Base-by-base conservation (phyloP, 2,329 filamentous ascomycete genomes). In the Endoconidiophora laricicola region DNA sequence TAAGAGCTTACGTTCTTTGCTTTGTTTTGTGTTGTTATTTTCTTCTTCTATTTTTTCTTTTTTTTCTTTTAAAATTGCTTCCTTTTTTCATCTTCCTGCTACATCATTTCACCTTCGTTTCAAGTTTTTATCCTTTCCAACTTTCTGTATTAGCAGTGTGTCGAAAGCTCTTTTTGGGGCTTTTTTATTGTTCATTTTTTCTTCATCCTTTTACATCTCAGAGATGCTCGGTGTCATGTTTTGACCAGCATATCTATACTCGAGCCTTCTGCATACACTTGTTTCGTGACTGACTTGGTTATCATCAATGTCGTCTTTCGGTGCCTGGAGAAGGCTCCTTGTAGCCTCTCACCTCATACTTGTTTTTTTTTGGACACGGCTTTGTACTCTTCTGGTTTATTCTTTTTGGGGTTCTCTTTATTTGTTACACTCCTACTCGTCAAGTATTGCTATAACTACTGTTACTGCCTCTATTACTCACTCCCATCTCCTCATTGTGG, bases 21-120 rank as follows among this genome's bases (percentile, higher is more conserved):
- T 51, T 40, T 52, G 36, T 18, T 41, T 10, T 42, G 16, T 44
- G 37, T 49, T 18, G 37, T 44, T 40, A 44, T 50, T n/a, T 44
- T 48, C 46, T 45, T 40, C 40, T 49, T 50, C 33, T 37, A 26
- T n/a, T 42, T 36, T 40, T 18, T 44, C 39, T 46, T 20, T n/a
- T 44, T 44, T 36, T 23, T 33, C 29, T 33, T 0, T 33, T 6
- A 33, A 33, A 33, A 33, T 33, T 6, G 29, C 24, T 43, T 50
- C 36, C 44, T 36, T 6, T 26, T 43, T 23, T 12, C 29, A 33
- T 38, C 20, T 46, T 46, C 44, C 44, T 46, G 44, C 38, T 37
- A 41, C 44, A 46, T 46, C 39, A 46, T 46, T 46, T 46, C 44
- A 46, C 44, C 44, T 46, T 46, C 44, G 33, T 46, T 46, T 39